These are phyloP conservation scores for Botrytis porri DNA, from an alignment of 2,329 filamentous ascomycete genomes.

Conservation along the genomic window DNA sequence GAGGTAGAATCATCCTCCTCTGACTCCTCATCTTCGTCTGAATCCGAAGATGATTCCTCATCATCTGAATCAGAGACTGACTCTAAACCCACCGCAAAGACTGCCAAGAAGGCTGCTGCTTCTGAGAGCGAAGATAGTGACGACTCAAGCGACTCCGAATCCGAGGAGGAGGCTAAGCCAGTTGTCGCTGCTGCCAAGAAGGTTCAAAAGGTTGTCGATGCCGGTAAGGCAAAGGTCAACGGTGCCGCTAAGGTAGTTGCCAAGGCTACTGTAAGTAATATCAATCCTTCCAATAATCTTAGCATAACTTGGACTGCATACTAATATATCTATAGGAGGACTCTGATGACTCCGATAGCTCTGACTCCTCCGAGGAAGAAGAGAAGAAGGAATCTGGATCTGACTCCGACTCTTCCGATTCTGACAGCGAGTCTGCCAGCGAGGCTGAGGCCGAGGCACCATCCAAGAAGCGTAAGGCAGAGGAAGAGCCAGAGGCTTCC, in stretches of 20 bases:
- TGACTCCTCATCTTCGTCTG: slow-evolving; percentile 37
- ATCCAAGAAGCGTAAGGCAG: slow-evolving; percentile 60
- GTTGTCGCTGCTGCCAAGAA: slow-evolving; percentile 31
- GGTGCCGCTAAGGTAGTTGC: slow-evolving; percentile 34
- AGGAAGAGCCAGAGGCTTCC: slow-evolving; percentile 43
- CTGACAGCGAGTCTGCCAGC: slow-evolving; percentile 21
- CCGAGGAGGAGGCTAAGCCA: slow-evolving; percentile 29
- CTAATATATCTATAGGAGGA: slow-evolving; percentile 1
- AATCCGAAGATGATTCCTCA: slow-evolving; percentile 25
- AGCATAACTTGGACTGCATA: neutral
- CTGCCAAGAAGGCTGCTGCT: slow-evolving; percentile 33
- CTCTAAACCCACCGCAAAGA: slow-evolving; percentile 23
- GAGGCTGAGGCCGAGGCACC: slow-evolving; percentile 39
- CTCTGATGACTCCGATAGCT: slow-evolving; percentile 17
- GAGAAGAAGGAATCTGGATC: slow-evolving; percentile 25
- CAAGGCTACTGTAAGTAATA: slow-evolving; percentile 36
- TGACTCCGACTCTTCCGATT: slow-evolving; percentile 28
- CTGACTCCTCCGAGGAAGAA: slow-evolving; percentile 27
- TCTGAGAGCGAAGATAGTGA: slow-evolving; percentile 34
- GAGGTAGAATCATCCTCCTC: slow-evolving; percentile 38
- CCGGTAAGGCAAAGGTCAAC: slow-evolving; percentile 34
- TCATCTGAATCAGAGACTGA: slow-evolving; percentile 29
- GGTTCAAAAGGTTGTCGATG: slow-evolving; percentile 31
- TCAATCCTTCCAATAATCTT: neutral
- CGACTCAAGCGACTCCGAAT: slow-evolving; percentile 33